Evolutionary conservation across 1,284 basidiomycete genomes (phyloP).

Genomic region (Ustilago bromivora): DNA sequence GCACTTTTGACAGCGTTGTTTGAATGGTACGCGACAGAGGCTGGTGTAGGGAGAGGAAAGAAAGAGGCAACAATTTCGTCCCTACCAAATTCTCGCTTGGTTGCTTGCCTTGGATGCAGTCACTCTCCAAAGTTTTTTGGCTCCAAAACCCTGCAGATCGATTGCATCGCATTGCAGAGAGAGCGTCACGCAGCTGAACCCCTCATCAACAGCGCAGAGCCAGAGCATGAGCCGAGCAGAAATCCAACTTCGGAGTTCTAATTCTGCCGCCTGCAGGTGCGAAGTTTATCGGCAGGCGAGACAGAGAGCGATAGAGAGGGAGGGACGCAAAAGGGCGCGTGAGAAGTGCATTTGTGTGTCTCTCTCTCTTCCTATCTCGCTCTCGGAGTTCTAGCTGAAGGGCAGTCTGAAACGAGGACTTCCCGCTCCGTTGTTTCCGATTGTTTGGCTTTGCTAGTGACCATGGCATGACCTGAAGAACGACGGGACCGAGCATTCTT

Average conservation of each 20-base stretch:
- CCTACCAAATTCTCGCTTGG: constrained; percentile 5
- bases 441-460: background rate
- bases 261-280: background rate
- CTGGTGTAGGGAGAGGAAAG: background rate
- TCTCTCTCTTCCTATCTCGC: background rate
- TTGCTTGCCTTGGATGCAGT: background rate
- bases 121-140: background rate
- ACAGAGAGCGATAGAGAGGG: background rate
- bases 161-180: constrained; percentile 2
- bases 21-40: constrained; percentile 2
- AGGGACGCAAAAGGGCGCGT: background rate
- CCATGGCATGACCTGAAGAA: background rate
- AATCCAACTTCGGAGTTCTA: constrained; percentile 9
- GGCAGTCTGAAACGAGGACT: background rate
- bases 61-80: background rate
- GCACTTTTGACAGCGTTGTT: background rate
- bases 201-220: background rate
- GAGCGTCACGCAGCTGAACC: background rate
- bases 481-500: background rate
- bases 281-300: constrained; percentile 2
- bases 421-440: background rate
- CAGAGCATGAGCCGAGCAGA: background rate
- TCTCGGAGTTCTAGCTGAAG: background rate
- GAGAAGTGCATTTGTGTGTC: background rate
- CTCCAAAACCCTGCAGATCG: constrained; percentile 2